Base-by-base conservation (phyloP, 2,329 filamentous ascomycete species). In the Penicillium hordei region DNA sequence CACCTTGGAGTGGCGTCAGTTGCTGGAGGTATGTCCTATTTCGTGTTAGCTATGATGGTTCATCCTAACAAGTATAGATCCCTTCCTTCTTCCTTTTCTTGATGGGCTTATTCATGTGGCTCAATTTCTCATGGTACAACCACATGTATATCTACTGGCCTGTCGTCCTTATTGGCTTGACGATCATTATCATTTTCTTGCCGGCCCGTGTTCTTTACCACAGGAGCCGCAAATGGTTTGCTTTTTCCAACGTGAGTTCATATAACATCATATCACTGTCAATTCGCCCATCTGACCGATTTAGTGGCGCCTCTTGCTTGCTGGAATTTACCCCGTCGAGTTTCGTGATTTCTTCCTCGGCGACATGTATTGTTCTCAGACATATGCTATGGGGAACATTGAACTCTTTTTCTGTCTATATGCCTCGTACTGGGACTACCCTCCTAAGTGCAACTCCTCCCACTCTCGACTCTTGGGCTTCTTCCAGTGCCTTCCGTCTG, bases 321-420 rank as follows among this genome's bases (percentile, higher is more conserved):
- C 93, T 15, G 93, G 93, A 4, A 73, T 96, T 21, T 97, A 95
- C 69, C 91, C 91, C 1, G 94, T 99, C 49, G 93, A 97, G 72
- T 99, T 97, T 73, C 86, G 93, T 57, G 94, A 99, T 75, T 97
- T 99, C 77, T 97, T 97, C 75, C 83, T 97, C 0, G 94, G 94
- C 52, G 94, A 99, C 72, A 97, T 97, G 82, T 96, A 96, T 75
- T 97, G 93, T 75, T 97, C 94, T 3, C 81, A 96, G 55, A 96
- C 93, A 6, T 99, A 99, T 74, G 84, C 89, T 17, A 90, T 91
- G 75, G 89, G 90, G 60, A 97, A 97, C 69, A 83, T 96, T 39
- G 90, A 92, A 66, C 80, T 97, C 0, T 97, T 97, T 78, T 97
- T 96, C 74, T 99, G 94, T 71, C 81, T 97, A 2, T 99, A 97